Conservation (phyloP, 495 filamentous ascomycete genomes). For the Astrothelium macrocarpum region DNA sequence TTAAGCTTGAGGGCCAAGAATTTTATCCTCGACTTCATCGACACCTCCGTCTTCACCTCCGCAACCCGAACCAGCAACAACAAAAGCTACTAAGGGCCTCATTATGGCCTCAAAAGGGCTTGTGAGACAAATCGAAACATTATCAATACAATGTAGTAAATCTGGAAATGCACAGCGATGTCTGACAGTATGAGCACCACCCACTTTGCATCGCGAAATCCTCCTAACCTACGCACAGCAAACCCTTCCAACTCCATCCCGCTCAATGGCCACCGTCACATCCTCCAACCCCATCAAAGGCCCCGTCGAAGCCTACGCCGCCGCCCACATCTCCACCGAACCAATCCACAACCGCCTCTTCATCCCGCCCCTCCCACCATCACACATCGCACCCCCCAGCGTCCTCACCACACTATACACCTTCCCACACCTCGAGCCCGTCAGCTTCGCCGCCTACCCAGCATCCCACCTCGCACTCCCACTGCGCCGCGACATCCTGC, state of each 20-base stretch:
- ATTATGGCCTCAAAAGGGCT: slow-evolving; percentile 10
- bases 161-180: no score
- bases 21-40: not conserved
- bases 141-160: not conserved
- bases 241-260: slow-evolving; percentile 42
- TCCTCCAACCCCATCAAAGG: slow-evolving; percentile 26
- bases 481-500: slow-evolving; percentile 82
- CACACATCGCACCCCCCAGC: slow-evolving; percentile 23
- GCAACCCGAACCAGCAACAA: not conserved
- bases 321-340: slow-evolving; percentile 22
- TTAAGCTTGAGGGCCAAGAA: not conserved
- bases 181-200: no score
- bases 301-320: slow-evolving; percentile 30
- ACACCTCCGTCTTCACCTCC: not conserved
- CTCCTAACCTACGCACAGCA: slow-evolving; percentile 28
- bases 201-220: not conserved
- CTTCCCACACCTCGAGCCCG: slow-evolving; percentile 84
- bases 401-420: slow-evolving; percentile 77
- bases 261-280: slow-evolving; percentile 70
- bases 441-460: slow-evolving; percentile 67
- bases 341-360: slow-evolving; percentile 6
- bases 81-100: not conserved
- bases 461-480: slow-evolving; percentile 74
- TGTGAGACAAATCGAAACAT: not conserved
- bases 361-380: slow-evolving; percentile 19